Evolutionary conservation across 352 stramenopile genomes (phyloP).

Genomic region (Pythium chondricola): DNA sequence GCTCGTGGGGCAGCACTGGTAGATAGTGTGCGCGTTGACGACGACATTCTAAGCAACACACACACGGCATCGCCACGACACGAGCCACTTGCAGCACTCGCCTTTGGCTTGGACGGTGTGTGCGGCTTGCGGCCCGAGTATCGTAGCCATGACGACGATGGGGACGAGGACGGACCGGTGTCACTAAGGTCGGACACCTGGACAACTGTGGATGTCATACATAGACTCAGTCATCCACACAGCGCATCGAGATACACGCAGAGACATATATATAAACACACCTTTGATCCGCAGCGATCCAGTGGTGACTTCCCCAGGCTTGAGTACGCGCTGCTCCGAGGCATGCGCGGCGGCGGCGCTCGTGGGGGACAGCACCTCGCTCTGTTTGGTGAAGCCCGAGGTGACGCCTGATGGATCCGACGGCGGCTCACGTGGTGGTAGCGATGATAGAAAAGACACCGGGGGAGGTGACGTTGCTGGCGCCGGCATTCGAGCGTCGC

Average conservation of each 20-base stretch:
- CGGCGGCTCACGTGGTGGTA: background rate
- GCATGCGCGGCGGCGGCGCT: slow-evolving; percentile 42
- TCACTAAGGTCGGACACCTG: slow-evolving; percentile 24
- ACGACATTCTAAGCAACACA: slow-evolving; percentile 34
- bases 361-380: slow-evolving; percentile 38
- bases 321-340: slow-evolving; percentile 37
- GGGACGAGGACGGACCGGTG: slow-evolving; percentile 11
- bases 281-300: slow-evolving; percentile 56
- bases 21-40: slow-evolving; percentile 24
- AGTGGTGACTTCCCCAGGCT: slow-evolving; percentile 35
- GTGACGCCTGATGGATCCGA: background rate
- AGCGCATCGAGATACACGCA: too few species aligned
- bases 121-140: slow-evolving; percentile 18
- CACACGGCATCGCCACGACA: slow-evolving; percentile 31
- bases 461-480: too few species aligned
- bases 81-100: background rate
- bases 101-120: slow-evolving; percentile 19
- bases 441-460: slow-evolving; percentile 11
- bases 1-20: slow-evolving; percentile 38
- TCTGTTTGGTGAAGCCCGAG: slow-evolving; percentile 19
- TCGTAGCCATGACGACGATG: slow-evolving; percentile 41
- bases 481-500: slow-evolving; percentile 14
- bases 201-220: slow-evolving; percentile 7
- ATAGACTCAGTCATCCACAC: background rate
- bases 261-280: too few species aligned